Evolutionary conservation across 208 protist species (phyloP).

Genomic region (Acanthamoeba sp.): DNA sequence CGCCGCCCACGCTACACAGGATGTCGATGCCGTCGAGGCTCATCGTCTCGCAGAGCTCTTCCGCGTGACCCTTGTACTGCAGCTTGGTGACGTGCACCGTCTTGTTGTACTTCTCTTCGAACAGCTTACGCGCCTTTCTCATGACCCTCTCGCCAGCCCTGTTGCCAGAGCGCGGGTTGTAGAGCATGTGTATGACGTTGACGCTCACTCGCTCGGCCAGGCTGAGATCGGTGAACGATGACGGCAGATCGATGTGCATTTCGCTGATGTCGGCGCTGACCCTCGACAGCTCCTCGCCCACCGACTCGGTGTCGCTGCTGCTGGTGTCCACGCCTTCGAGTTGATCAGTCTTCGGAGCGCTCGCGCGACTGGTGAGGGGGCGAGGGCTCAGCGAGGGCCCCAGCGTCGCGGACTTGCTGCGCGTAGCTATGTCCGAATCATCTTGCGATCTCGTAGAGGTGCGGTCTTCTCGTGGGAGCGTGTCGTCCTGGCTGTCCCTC

Average conservation of each 20-base stretch:
- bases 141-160: background rate
- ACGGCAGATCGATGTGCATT: background rate
- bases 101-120: constrained; percentile 3
- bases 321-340: background rate
- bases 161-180: constrained; percentile 54
- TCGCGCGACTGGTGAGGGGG: background rate
- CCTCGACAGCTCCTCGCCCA: no score
- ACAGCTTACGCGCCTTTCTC: background rate
- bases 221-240: constrained; percentile 33
- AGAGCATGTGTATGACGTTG: background rate
- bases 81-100: background rate
- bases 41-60: constrained; percentile 43
- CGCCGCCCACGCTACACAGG: constrained; percentile 1
- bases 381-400: background rate
- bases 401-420: background rate
- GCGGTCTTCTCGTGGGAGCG: no score
- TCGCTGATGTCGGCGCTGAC: background rate
- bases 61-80: constrained; percentile 39
- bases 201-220: background rate
- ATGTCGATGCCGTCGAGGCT: constrained; percentile 3
- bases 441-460: background rate
- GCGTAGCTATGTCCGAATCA: background rate
- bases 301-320: background rate
- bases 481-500: background rate
- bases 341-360: no score